Percentiles rank a stretch among this genome's conserved stretches.
These are phyloP conservation scores for Macrotyloma uniflorum DNA, from an alignment of 306 rosid genomes.

Conservation along the genomic window DNA sequence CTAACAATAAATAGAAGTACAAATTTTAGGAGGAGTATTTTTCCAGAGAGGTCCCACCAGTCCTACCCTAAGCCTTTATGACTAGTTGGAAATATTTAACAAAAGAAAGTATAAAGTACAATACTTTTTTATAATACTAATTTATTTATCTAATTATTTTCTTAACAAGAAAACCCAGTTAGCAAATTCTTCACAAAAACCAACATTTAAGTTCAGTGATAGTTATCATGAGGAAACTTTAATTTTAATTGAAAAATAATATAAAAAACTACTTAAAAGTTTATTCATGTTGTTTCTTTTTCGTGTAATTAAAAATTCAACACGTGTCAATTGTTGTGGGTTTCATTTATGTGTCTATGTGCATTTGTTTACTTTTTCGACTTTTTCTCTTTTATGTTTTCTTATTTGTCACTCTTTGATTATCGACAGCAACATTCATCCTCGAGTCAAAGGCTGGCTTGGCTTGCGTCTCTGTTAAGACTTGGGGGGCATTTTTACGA, in stretches of 20 bases:
- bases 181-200: neutral
- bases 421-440: neutral
- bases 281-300: neutral
- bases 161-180: neutral
- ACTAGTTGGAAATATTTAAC: neutral
- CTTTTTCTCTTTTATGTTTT: neutral
- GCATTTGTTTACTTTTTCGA: neutral
- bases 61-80: neutral
- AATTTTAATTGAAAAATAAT: neutral
- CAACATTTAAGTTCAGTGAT: no score
- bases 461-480: constrained; percentile 39
- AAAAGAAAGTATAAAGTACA: neutral
- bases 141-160: no score
- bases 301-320: neutral
- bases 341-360: neutral
- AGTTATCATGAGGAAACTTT: neutral
- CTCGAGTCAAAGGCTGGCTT: constrained; percentile 36
- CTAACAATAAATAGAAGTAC: neutral
- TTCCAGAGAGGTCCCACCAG: neutral
- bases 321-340: neutral
- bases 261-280: neutral
- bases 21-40: neutral
- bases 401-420: constrained; percentile 1
- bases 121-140: neutral
- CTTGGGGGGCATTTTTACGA: constrained; percentile 23